Conservation (phyloP, 2,329 filamentous ascomycete species). For the Sporothrix inflata region DNA sequence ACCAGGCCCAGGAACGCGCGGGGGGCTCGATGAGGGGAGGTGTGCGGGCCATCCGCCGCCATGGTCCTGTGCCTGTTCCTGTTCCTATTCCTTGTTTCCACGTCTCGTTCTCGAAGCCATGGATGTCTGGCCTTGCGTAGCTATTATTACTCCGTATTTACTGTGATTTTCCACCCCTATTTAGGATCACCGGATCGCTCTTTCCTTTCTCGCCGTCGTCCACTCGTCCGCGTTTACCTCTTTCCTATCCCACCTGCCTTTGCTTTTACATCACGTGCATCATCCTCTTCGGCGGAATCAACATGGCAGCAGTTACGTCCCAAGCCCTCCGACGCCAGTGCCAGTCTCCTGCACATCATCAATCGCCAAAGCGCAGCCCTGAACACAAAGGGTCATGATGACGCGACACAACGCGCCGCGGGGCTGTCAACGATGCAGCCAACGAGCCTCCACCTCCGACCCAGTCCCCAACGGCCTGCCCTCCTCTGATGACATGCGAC, state of each 20-base stretch:
- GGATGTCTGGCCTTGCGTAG: background rate
- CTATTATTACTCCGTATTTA: background rate
- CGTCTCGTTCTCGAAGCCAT: background rate
- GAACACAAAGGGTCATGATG: background rate
- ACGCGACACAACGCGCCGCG: background rate
- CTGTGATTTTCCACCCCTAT: background rate
- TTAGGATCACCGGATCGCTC: background rate
- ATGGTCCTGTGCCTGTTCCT: background rate
- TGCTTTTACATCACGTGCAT: background rate
- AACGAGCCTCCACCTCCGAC: background rate
- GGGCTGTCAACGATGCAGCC: background rate
- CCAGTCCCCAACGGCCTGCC: background rate
- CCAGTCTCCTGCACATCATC: background rate
- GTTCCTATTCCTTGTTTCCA: background rate
- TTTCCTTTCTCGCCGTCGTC: background rate
- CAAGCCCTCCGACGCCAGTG: background rate
- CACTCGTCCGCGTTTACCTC: background rate
- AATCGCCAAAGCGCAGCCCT: background rate
- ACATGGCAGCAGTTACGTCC: background rate
- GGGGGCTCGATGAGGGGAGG: background rate
- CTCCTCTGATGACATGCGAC: background rate
- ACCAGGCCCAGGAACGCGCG: constrained; percentile 16
- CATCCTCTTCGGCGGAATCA: background rate
- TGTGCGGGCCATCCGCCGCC: background rate
- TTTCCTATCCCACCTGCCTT: no score